A percentile compares a stretch with the other conserved stretches of the same genome.
Conservation (phyloP, 495 filamentous ascomycete genomes). For the Cudoniella acicularis region DNA sequence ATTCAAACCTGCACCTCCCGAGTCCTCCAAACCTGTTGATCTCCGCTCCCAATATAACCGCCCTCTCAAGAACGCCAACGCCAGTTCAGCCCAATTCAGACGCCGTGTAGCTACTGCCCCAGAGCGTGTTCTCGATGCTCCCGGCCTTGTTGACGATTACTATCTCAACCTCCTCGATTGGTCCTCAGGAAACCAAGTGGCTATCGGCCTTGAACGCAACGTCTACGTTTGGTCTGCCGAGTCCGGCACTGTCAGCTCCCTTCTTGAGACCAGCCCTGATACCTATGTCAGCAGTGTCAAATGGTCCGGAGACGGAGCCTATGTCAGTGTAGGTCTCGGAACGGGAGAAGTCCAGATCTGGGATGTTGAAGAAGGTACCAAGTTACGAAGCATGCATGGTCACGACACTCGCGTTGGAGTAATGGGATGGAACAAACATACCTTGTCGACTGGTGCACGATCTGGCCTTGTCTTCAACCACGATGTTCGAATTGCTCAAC, state of each 20-base stretch:
- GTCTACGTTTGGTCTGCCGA: conserved; percentile 99
- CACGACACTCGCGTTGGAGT: conserved; percentile 96
- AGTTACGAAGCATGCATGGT: conserved; percentile 96
- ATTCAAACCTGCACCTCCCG: conserved; percentile 95
- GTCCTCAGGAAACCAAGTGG: conserved; percentile 96
- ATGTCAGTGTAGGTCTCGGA: conserved; percentile 91
- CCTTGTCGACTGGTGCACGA: conserved; percentile 89
- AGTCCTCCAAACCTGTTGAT: conserved; percentile 97
- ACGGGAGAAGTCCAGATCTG: conserved; percentile 98
- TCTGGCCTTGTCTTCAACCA: conserved; percentile 98
- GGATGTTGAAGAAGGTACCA: conserved; percentile 93
- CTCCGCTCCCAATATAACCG: conserved; percentile 97
- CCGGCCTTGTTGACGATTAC: conserved; percentile 95
- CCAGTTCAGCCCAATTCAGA: conserved; percentile 74
- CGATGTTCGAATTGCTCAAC: conserved; percentile 94
- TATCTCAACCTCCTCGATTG: conserved; percentile 98
- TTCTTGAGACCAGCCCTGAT: conserved; percentile 80
- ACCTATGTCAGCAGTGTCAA: conserved; percentile 98
- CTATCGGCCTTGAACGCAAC: conserved; percentile 92
- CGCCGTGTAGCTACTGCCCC: conserved; percentile 90
- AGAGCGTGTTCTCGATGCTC: conserved; percentile 95
- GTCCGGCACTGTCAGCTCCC: conserved; percentile 76
- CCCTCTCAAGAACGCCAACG: conserved; percentile 74
- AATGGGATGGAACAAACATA: conserved; percentile 98
- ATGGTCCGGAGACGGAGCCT: conserved; percentile 96